Percentiles rank a stretch among this genome's conserved stretches.
These are phyloP conservation scores for Neurospora tetrasperma DNA, from an alignment of 495 filamentous ascomycete species.

Conservation along the genomic window DNA sequence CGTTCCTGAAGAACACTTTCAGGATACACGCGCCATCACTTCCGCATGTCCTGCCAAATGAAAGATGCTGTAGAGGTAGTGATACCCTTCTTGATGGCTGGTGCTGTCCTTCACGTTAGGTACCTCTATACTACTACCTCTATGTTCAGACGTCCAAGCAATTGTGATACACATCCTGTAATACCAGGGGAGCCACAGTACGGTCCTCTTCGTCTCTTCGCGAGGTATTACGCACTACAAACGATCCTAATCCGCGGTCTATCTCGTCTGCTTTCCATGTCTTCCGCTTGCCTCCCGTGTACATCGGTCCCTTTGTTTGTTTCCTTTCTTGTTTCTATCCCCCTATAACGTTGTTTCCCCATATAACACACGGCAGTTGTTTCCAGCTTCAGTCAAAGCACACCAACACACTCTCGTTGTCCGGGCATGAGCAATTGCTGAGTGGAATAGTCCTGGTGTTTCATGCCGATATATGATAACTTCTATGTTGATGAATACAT, in stretches of 20 bases:
- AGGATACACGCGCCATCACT: background rate
- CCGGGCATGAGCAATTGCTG: background rate
- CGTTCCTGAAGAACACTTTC: background rate
- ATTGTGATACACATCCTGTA: background rate
- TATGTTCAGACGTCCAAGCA: background rate
- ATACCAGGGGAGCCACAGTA: background rate
- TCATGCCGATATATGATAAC: background rate
- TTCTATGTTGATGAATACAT: background rate
- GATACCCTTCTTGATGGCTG: background rate
- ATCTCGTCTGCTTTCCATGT: background rate
- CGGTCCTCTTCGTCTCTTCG: background rate
- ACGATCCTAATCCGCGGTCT: background rate
- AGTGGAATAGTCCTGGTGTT: background rate
- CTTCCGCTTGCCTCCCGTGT: background rate
- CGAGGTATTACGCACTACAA: background rate
- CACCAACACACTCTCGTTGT: background rate
- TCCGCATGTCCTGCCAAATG: background rate
- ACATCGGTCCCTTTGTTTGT: background rate
- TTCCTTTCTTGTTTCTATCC: background rate
- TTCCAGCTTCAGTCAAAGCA: background rate
- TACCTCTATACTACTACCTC: background rate
- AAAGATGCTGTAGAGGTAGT: background rate
- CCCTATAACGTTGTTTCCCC: background rate
- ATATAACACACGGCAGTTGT: background rate
- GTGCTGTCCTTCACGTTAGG: background rate